These are phyloP conservation scores for Pochonia chlamydosporia DNA, from an alignment of 2,329 filamentous ascomycete genomes.

Conservation along the genomic window DNA sequence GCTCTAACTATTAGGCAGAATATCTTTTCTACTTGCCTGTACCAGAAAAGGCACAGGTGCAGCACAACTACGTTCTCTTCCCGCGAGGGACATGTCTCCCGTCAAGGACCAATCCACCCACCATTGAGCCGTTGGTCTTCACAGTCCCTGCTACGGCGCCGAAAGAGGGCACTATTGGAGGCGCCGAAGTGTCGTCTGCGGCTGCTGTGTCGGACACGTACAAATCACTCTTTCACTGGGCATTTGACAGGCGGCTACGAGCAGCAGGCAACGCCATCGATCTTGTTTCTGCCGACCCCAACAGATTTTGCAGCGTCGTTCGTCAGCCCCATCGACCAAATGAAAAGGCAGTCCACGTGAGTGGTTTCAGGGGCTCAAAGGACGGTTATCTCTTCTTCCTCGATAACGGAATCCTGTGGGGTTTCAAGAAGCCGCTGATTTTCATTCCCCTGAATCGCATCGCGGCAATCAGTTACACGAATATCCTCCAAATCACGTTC, in stretches of 20 bases:
- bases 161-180: slow-evolving; percentile 52
- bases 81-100: slow-evolving; percentile 49
- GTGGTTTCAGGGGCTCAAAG: slow-evolving; percentile 61
- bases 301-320: slow-evolving; percentile 51
- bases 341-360: slow-evolving; percentile 60
- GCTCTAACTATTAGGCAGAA: slow-evolving; percentile 33
- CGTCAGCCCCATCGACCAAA: slow-evolving; percentile 53
- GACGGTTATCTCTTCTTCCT: slow-evolving; percentile 65
- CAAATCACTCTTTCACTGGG: slow-evolving; percentile 56
- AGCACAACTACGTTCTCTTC: slow-evolving; percentile 61
- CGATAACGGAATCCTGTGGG: slow-evolving; percentile 62
- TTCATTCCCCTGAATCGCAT: slow-evolving; percentile 59
- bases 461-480: slow-evolving; percentile 60
- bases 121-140: slow-evolving; percentile 56
- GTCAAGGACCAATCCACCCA: slow-evolving; percentile 35
- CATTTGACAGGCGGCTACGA: slow-evolving; percentile 45
- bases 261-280: slow-evolving; percentile 40
- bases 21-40: slow-evolving; percentile 59
- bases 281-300: slow-evolving; percentile 47
- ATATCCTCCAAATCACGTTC: slow-evolving; percentile 61
- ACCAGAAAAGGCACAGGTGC: slow-evolving; percentile 58
- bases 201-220: slow-evolving; percentile 53
- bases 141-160: slow-evolving; percentile 55
- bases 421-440: slow-evolving; percentile 63
- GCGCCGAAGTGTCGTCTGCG: slow-evolving; percentile 43